phyloP scores from a whole-genome alignment of 805 yeast species.

The Candida sakaeoensis region DNA sequence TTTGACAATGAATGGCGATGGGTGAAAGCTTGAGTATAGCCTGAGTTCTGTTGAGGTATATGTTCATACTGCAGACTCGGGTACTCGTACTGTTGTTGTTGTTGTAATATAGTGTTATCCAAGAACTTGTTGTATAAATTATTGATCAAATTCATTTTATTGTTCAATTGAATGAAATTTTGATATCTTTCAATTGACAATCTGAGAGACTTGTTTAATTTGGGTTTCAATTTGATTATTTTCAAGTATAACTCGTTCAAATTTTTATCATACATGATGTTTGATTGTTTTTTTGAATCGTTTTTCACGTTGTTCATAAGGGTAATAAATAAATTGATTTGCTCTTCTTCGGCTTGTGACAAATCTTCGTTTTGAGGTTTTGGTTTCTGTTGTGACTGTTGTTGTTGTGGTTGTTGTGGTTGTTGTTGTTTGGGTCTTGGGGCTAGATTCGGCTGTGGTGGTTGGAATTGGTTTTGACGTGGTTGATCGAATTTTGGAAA shows the following conservation, averaged over 20 bases:
- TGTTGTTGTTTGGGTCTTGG: conserved; percentile 7
- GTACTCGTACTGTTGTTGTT: neutral
- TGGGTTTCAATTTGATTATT: conserved; percentile 63
- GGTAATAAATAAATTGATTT: conserved; percentile 65
- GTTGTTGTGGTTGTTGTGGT: conserved; percentile 10
- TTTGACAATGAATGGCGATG: neutral
- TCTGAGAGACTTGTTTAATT: conserved; percentile 56
- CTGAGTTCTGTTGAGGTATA: conserved; percentile 3
- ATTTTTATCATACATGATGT: conserved; percentile 43
- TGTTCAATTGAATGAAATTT: conserved; percentile 63
- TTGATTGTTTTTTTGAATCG: conserved; percentile 40
- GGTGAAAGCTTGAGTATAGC: neutral
- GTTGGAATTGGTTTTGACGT: conserved; percentile 2
- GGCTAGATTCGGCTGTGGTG: conserved; percentile 1
- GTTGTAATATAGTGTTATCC: conserved; percentile 32
- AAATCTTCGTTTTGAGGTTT: conserved; percentile 30
- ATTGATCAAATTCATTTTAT: conserved; percentile 71
- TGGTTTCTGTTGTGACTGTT: conserved; percentile 11
- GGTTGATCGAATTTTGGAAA: conserved; percentile 17
- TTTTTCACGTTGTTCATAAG: conserved; percentile 51
- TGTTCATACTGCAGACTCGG: neutral
- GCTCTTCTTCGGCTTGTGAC: conserved; percentile 63
- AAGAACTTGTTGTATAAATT: conserved; percentile 73
- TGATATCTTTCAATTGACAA: conserved; percentile 63
- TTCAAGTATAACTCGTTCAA: conserved; percentile 57